Conservation (phyloP, 257 asterid species). For the Craterostigma plantagineum region DNA sequence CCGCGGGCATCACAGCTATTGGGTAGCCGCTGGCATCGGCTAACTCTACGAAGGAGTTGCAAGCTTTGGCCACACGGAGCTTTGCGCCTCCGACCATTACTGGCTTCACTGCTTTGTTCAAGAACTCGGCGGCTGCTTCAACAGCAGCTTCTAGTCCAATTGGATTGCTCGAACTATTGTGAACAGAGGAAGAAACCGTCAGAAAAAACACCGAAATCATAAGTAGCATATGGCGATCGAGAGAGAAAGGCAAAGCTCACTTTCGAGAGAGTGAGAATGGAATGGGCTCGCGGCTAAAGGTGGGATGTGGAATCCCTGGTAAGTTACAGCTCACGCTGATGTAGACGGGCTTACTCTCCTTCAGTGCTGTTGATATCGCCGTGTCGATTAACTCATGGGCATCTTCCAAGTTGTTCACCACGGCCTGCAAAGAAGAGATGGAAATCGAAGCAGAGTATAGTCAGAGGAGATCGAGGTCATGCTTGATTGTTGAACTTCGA, state of each 20-base stretch:
- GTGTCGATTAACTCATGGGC: constrained; percentile 74
- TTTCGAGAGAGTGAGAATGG: constrained; percentile 51
- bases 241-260: constrained; percentile 14
- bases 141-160: constrained; percentile 28
- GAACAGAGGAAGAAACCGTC: no score
- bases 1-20: constrained; percentile 27
- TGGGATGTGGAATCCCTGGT: constrained; percentile 58
- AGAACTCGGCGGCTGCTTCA: constrained; percentile 32
- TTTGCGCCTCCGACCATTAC: constrained; percentile 42
- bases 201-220: no score
- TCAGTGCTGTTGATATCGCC: constrained; percentile 64
- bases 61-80: constrained; percentile 27
- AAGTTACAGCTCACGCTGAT: constrained; percentile 60
- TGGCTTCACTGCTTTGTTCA: constrained; percentile 40
- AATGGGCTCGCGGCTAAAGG: constrained; percentile 60
- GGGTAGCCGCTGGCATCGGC: constrained; percentile 28
- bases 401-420: constrained; percentile 69
- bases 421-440: constrained; percentile 45
- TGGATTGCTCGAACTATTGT: constrained; percentile 21
- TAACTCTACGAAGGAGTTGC: constrained; percentile 23
- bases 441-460: no score
- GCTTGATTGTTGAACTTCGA: no score
- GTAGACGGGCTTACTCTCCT: constrained; percentile 83
- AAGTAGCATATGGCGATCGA: no score
- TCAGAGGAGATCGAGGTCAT: no score